phyloP scores from a whole-genome alignment of 164 flowering plant species.

The Chimonanthus praecox region DNA sequence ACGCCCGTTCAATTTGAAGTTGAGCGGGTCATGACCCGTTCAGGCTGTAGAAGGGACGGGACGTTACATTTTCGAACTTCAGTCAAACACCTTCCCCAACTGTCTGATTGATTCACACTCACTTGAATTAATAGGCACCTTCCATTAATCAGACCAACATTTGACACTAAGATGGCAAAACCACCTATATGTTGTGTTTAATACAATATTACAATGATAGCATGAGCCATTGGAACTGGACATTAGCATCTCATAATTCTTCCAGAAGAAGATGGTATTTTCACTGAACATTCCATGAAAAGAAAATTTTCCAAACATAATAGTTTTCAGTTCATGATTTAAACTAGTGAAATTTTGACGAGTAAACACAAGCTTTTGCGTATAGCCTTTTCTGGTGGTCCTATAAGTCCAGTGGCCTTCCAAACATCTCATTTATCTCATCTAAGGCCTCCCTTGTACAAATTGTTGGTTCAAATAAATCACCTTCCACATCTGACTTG shows the following conservation, averaged over 20 bases:
- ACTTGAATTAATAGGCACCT: not conserved
- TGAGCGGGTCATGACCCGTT: too few species aligned
- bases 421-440: constrained; percentile 91
- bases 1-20: too few species aligned
- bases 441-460: constrained; percentile 82
- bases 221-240: not conserved
- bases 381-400: not conserved
- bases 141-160: not conserved
- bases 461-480: constrained; percentile 72
- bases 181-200: not conserved
- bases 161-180: not conserved
- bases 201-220: not conserved
- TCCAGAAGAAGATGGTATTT: not conserved
- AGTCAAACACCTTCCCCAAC: not conserved
- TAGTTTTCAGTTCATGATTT: not conserved
- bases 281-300: not conserved
- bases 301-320: not conserved
- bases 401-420: constrained; percentile 78
- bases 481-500: constrained; percentile 26
- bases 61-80: too few species aligned
- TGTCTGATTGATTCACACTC: not conserved
- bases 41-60: too few species aligned
- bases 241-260: not conserved
- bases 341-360: not conserved
- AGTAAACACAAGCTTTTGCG: not conserved